Evolutionary conservation across 495 filamentous ascomycete genomes (phyloP).

Genomic region (Penicillium atrosanguineum): DNA sequence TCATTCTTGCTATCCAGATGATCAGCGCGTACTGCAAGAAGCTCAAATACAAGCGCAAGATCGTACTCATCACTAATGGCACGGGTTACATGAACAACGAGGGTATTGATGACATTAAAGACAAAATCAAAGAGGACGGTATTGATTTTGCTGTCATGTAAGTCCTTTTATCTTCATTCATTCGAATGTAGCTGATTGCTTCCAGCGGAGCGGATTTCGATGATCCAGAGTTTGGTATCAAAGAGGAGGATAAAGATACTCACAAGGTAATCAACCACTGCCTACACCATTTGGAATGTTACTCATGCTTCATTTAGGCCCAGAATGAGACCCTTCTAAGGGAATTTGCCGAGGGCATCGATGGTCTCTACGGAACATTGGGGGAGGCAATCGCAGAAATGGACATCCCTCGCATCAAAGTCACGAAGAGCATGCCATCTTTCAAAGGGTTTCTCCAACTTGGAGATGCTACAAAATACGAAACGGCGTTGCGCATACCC

Average conservation of each 20-base stretch:
- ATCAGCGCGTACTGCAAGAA: conserved; percentile 79
- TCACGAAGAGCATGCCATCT: conserved; percentile 63
- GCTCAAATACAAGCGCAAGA: conserved; percentile 81
- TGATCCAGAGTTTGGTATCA: conserved; percentile 84
- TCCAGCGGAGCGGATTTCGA: conserved; percentile 92
- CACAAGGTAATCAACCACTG: conserved; percentile 51
- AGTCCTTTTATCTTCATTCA: conserved; percentile 26
- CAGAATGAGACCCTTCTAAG: conserved; percentile 68
- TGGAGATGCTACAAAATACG: conserved; percentile 70
- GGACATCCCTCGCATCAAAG: conserved; percentile 74
- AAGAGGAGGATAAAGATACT: conserved; percentile 82
- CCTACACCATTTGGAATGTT: not conserved
- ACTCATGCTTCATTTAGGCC: conserved; percentile 32
- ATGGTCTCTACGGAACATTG: conserved; percentile 76
- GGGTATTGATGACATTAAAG: conserved; percentile 61
- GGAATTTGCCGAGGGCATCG: conserved; percentile 58
- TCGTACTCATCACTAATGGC: conserved; percentile 83
- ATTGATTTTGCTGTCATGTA: conserved; percentile 82
- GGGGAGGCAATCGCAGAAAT: conserved; percentile 77
- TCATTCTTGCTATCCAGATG: conserved; percentile 83
- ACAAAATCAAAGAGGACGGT: conserved; percentile 66
- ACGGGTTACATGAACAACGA: conserved; percentile 63
- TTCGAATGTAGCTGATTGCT: conserved; percentile 24
- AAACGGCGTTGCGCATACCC: conserved; percentile 76
- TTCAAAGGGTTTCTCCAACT: conserved; percentile 81